Base-by-base conservation (phyloP, 768 basidiomycete genomes). In the Pleurotus ostreatus region DNA sequence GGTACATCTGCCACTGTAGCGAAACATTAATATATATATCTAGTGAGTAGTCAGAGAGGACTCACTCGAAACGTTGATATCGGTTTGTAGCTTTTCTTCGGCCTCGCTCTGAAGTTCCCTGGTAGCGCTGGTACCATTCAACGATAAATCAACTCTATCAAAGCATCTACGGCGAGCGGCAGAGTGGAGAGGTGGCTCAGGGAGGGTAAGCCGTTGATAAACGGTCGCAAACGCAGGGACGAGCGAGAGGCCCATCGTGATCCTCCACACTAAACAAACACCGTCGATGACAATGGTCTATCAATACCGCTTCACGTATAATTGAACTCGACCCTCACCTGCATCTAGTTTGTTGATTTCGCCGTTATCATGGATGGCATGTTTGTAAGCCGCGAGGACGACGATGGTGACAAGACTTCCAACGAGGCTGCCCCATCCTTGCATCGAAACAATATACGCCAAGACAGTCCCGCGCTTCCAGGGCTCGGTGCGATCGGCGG, bases 361-460 rank as follows among this genome's bases (percentile, higher is more conserved):
- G 6, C 77, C 77, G 55, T 80, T 69, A 40, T 69, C 79, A 43
- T 88, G 76, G 78, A 91, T 88, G 8, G 77, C 78, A 57, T 73
- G 68, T 62, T 82, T 84, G 71, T 88, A 91, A 40, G 75, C 77
- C 1, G 78, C 72, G 23, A 91, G 72, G 16, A 87, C 80, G 60
- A 89, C 71, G 63, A 90, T 79, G 4, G 82, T 82, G 22, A 77
- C 75, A 57, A 91, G 66, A 46, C 77, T 77, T 5, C 86, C 89
- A 39, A 82, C 62, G 55, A 92, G 76, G 38, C 77, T 82, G 23
- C 90, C 89, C 86, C 87, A 89, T 9, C 89, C 89, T 67, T 90
- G 85, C 66, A 84, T 85, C 1, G 86, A 77, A 60, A 89, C 89
- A 60, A 89, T 86, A 63, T 87, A 88, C 18, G 84, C 76, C 16